phyloP scores from a whole-genome alignment of 2,329 filamentous ascomycete genomes.

The Colletotrichum horii region DNA sequence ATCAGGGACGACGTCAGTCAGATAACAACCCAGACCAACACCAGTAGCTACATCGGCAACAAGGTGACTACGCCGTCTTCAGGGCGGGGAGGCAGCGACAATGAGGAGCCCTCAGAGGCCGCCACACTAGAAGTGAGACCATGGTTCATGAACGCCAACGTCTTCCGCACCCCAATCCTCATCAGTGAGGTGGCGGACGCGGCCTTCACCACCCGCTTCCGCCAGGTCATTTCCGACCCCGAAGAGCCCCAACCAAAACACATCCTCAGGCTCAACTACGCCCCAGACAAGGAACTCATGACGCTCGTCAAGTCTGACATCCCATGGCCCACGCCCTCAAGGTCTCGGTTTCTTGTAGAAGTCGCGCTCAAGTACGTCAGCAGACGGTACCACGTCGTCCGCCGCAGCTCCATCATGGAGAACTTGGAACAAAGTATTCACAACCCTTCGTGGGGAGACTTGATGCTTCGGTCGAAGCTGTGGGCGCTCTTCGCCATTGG shows the following conservation, averaged over 20 bases:
- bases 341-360: conserved; percentile 40
- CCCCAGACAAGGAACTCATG: conserved; percentile 32
- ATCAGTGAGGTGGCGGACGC: conserved; percentile 40
- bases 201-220: conserved; percentile 39
- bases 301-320: conserved; percentile 32
- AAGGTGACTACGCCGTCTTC: not conserved
- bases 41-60: not conserved
- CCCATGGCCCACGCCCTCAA: conserved; percentile 42
- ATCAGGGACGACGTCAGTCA: not conserved
- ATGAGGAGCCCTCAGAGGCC: not conserved
- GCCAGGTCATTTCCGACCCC: conserved; percentile 36
- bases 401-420: conserved; percentile 39
- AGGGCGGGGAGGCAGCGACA: not conserved
- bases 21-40: not conserved
- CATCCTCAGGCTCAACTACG: conserved; percentile 36
- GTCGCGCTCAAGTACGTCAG: conserved; percentile 45
- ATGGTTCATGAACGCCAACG: conserved; percentile 38
- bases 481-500: conserved; percentile 51
- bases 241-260: conserved; percentile 28
- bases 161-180: conserved; percentile 35
- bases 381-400: conserved; percentile 44
- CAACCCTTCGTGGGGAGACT: conserved; percentile 35
- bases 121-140: conserved; percentile 25
- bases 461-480: conserved; percentile 42
- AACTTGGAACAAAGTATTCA: conserved; percentile 41